These are phyloP conservation scores for Schizopora paradoxa DNA, from an alignment of 1,284 basidiomycete genomes.

Conservation along the genomic window DNA sequence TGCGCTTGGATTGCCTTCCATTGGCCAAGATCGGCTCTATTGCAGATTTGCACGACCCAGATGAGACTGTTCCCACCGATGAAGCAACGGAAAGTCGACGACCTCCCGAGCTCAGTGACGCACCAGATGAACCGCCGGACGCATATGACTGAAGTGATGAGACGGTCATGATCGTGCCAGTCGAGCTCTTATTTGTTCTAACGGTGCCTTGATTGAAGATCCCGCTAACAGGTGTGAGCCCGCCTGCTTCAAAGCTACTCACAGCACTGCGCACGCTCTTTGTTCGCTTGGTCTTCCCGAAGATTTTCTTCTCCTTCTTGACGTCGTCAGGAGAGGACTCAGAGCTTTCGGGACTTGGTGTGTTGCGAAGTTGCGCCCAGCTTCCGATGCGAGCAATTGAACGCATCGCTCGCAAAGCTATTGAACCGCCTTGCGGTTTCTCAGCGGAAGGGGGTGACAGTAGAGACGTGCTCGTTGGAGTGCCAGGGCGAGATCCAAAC, in stretches of 20 bases:
- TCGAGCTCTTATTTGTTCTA: conserved; percentile 17
- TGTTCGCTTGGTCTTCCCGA: conserved; percentile 33
- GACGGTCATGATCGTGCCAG: conserved; percentile 37
- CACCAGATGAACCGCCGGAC: conserved; percentile 3
- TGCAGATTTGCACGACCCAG: conserved; percentile 44
- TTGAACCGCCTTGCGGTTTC: conserved; percentile 40
- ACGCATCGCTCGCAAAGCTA: conserved; percentile 71
- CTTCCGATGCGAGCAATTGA: conserved; percentile 66
- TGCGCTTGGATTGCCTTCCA: conserved; percentile 10
- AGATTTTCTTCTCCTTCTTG: conserved; percentile 32
- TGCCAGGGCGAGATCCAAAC: conserved; percentile 9
- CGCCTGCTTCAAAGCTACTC: conserved; percentile 61
- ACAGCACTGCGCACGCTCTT: conserved; percentile 37
- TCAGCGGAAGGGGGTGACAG: conserved; percentile 9
- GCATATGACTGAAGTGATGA: conserved; percentile 13
- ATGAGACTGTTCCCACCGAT: conserved; percentile 48
- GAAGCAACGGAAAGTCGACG: conserved; percentile 43
- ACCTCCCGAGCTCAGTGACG: conserved; percentile 4
- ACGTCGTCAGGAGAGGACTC: conserved; percentile 29
- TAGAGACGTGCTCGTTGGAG: conserved; percentile 11
- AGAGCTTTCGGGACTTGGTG: conserved; percentile 30
- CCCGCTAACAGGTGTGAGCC: conserved; percentile 36
- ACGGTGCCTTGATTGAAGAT: conserved; percentile 8
- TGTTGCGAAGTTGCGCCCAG: conserved; percentile 55
- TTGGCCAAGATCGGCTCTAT: conserved; percentile 9